Evolutionary conservation across 2,329 filamentous ascomycete species (phyloP), one percentile per base, ranked within the genome.

Genomic region (Aspergillus sergii): DNA sequence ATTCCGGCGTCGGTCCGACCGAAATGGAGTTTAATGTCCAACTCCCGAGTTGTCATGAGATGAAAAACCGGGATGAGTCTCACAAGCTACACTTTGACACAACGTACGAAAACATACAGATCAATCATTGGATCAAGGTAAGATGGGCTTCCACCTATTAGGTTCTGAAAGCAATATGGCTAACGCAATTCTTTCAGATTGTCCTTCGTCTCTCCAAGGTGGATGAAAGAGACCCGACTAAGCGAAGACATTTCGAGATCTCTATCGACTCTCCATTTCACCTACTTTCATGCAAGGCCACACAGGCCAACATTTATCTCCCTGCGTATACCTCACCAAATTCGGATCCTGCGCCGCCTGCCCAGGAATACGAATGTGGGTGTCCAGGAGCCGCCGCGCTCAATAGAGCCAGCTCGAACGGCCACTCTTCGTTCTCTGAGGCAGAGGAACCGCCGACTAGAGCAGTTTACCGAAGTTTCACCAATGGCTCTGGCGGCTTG

Each of bases 71-170:
- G 71, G 89, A 94, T 72, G 84, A 85, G 66, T 73, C 77, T 30
- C 84, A 87, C 63, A 86, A 88, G 64, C 80, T 97, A 63, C 91
- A 97, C 75, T 94, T 94, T 59, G 93, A 97, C 74, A 96, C 93
- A 60, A 96, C 93, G 62, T 97, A 94, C 84, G 91, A 93, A 73
- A 96, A 96, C 66, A 94, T 96, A 58, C 92, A 95, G 72, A 93
- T 97, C 59, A 93, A 92, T 75, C 94, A 97, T 76, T 97, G 93
- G 93, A 96, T 97, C 77, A 97, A 97, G 87, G 92, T 93, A 81
- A 73, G 62, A 46, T 10, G 3, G 4, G 39, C 23, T 12, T 8
- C 34, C 6, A n/a, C 4, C 53, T 30, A 43, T 12, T 39, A 10
- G 16, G 34, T 14, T 16, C 14, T 19, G 21, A 21, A 45, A 19